A percentile compares a stretch with the other conserved stretches of the same genome.
phyloP scores from a whole-genome alignment of 108 stramenopile genomes.

The Fragilaria crotonensis region DNA sequence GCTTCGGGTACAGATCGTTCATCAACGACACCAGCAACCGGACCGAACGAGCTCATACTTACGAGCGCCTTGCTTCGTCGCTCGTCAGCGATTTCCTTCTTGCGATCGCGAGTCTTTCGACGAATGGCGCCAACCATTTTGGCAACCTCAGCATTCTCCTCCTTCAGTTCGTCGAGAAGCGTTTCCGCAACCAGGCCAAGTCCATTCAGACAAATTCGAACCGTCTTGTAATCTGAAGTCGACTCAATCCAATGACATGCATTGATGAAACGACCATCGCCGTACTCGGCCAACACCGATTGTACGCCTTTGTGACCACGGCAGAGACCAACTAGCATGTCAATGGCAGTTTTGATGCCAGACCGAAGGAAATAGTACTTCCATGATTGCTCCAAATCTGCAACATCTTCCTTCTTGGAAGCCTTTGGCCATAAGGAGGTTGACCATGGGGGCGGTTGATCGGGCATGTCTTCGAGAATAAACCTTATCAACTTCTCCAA shows the following conservation, averaged over 20 bases:
- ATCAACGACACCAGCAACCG: conserved; percentile 15
- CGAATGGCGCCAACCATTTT: conserved; percentile 37
- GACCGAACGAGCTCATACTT: conserved; percentile 48
- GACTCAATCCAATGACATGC: conserved; percentile 80
- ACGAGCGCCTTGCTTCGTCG: conserved; percentile 56
- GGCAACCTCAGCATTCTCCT: conserved; percentile 30
- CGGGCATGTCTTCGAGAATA: conserved; percentile 44
- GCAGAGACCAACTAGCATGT: conserved; percentile 61
- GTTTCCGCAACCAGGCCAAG: conserved; percentile 77
- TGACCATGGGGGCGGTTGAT: conserved; percentile 68
- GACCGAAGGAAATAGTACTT: conserved; percentile 40
- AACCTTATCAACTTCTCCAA: conserved; percentile 41
- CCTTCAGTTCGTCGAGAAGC: conserved; percentile 58
- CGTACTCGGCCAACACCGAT: conserved; percentile 10
- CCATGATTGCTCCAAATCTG: conserved; percentile 31
- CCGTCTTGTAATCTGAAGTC: conserved; percentile 58
- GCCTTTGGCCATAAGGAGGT: conserved; percentile 54
- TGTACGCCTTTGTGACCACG: conserved; percentile 53
- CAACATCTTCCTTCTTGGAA: neutral
- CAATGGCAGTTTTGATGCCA: conserved; percentile 51
- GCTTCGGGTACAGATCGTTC: neutral
- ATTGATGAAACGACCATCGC: conserved; percentile 26
- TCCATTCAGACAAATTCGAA: conserved; percentile 37
- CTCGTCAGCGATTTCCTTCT: conserved; percentile 73
- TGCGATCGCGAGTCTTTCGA: conserved; percentile 59